Evolutionary conservation across 768 basidiomycete species (phyloP).

Genomic region (Kwoniella sp.): DNA sequence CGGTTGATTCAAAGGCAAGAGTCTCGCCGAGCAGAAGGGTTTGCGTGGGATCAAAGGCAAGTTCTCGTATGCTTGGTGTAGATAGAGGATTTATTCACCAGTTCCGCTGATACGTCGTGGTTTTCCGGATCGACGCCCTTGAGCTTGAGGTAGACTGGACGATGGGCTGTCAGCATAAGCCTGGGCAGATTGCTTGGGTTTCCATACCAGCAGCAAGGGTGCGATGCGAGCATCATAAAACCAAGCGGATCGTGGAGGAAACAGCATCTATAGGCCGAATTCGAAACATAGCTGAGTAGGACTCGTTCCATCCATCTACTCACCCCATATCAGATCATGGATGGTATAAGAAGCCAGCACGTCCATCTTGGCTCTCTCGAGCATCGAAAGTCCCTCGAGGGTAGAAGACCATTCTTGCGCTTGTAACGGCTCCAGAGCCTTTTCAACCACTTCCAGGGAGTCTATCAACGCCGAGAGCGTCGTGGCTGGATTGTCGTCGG

Average conservation of each 20-base stretch:
- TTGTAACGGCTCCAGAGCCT: constrained; percentile 38
- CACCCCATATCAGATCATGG: constrained; percentile 56
- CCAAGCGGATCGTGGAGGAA: too few relatives aligned
- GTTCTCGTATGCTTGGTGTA: background rate
- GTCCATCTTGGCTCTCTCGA: constrained; percentile 54
- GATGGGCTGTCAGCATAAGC: background rate
- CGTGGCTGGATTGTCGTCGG: constrained; percentile 27
- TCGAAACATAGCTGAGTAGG: background rate
- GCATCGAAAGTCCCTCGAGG: constrained; percentile 25
- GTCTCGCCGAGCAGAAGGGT: background rate
- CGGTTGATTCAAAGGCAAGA: constrained; percentile 6
- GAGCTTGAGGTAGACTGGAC: constrained; percentile 51
- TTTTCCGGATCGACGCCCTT: constrained; percentile 52
- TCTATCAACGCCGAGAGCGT: constrained; percentile 32
- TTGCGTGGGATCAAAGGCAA: too few relatives aligned
- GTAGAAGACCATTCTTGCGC: constrained; percentile 35
- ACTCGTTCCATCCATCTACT: constrained; percentile 22
- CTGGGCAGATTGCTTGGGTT: background rate
- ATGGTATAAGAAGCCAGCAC: constrained; percentile 53
- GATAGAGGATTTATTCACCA: constrained; percentile 29
- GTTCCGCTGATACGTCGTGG: constrained; percentile 54
- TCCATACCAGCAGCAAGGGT: background rate
- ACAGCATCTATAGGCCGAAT: background rate
- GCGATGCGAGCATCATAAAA: too few relatives aligned
- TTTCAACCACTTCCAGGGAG: constrained; percentile 37